Evolutionary conservation across 2,329 filamentous ascomycete species (phyloP).

Genomic region (Coleophoma cylindrospora): DNA sequence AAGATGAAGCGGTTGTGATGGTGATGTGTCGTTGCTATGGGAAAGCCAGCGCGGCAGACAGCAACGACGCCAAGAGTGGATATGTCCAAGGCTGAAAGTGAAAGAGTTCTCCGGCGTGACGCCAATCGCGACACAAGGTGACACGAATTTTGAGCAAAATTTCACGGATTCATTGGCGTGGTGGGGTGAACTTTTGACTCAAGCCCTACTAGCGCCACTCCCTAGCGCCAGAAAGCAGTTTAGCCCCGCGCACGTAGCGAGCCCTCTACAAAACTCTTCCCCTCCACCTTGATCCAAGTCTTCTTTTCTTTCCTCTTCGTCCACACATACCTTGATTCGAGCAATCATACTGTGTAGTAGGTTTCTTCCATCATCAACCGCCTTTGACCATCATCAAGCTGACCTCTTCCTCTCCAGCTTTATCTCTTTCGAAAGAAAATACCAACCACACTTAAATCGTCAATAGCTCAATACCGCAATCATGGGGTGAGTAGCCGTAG

Average conservation of each 20-base stretch:
- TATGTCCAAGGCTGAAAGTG: too few species aligned
- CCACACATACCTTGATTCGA: conserved; percentile 10
- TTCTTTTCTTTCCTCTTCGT: neutral
- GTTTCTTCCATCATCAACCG: neutral
- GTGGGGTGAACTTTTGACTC: neutral
- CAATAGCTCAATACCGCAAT: conserved; percentile 23
- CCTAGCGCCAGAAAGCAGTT: neutral
- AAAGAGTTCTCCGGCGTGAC: too few species aligned
- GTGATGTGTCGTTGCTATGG: too few species aligned
- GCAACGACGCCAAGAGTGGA: too few species aligned
- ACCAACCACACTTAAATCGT: conserved; percentile 19
- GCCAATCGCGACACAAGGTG: too few species aligned
- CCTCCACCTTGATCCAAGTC: neutral
- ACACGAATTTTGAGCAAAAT: too few species aligned
- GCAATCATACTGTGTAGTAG: conserved; percentile 10
- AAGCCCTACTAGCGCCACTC: conserved; percentile 1
- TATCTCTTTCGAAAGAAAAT: conserved; percentile 14
- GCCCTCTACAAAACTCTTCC: conserved; percentile 3
- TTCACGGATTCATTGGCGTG: neutral
- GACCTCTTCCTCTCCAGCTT: conserved; percentile 17
- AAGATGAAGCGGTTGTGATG: too few species aligned
- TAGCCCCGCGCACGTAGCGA: neutral
- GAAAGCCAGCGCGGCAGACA: too few species aligned
- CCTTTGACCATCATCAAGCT: conserved; percentile 9
- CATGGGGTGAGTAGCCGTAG: conserved; percentile 25